These are phyloP conservation scores for Cajanus cajan DNA, from an alignment of 306 rosid genomes.

Conservation along the genomic window DNA sequence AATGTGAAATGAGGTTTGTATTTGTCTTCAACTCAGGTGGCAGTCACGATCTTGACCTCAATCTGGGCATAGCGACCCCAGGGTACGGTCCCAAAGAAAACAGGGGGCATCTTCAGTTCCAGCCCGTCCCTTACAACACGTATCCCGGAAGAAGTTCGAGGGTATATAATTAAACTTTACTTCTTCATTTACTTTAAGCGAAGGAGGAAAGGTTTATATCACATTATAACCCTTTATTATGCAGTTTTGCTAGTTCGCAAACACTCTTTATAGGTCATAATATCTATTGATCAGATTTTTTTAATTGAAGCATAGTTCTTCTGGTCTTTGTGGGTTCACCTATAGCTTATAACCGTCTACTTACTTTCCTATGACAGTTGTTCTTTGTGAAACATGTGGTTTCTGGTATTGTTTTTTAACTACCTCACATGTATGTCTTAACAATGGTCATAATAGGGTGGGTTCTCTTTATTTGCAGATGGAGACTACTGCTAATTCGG, in stretches of 20 bases:
- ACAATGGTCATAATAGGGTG: constrained; percentile 14
- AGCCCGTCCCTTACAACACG: constrained; percentile 42
- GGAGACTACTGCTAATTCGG: constrained; percentile 53
- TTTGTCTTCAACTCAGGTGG: constrained; percentile 50
- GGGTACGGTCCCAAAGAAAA: constrained; percentile 52
- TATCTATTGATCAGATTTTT: neutral
- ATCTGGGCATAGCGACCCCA: constrained; percentile 80
- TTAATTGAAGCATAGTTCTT: neutral
- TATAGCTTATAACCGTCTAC: neutral
- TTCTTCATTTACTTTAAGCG: neutral
- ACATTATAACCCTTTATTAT: neutral
- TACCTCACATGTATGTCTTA: constrained; percentile 1
- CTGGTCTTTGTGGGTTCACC: constrained; percentile 3
- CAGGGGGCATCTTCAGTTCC: constrained; percentile 55
- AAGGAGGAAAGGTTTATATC: neutral
- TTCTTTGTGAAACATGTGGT: neutral
- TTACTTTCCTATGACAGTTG: neutral
- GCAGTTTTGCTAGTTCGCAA: constrained; percentile 3
- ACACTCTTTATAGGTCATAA: constrained; percentile 7
- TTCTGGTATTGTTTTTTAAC: neutral
- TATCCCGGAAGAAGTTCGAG: constrained; percentile 51
- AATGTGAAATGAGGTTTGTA: constrained; percentile 4
- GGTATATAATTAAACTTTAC: constrained; percentile 46
- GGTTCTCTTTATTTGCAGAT: constrained; percentile 51
- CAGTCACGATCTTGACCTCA: constrained; percentile 80